Conservation (phyloP, 1,284 basidiomycete genomes). For the Rhodotorula sp. region DNA sequence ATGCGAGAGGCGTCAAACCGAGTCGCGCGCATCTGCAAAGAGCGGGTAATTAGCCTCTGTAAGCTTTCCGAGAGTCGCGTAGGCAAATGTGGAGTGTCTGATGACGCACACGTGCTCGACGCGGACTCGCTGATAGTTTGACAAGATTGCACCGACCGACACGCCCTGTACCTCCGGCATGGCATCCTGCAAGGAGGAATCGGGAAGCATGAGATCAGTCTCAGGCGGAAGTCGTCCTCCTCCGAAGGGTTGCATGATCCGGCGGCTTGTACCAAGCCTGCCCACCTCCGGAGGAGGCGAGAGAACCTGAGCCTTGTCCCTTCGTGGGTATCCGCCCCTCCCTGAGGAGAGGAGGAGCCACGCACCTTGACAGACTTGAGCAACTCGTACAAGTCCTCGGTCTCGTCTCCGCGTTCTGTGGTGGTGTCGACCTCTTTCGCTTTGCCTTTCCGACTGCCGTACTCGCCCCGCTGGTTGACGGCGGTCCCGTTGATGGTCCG, state of each 20-base stretch:
- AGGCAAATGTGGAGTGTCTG: neutral
- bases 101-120: slow-evolving; percentile 84
- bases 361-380: slow-evolving; percentile 73
- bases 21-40: slow-evolving; percentile 71
- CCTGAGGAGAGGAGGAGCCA: neutral
- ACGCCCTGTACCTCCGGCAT: slow-evolving; percentile 85
- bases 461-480: slow-evolving; percentile 77
- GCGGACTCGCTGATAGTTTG: slow-evolving; percentile 92
- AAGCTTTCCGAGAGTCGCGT: too few relatives aligned
- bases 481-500: slow-evolving; percentile 76
- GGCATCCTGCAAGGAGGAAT: slow-evolving; percentile 54
- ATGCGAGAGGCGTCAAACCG: slow-evolving; percentile 74
- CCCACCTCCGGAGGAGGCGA: too few relatives aligned
- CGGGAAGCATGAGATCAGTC: neutral
- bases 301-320: too few relatives aligned
- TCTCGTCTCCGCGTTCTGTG: slow-evolving; percentile 72
- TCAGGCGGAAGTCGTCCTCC: too few relatives aligned
- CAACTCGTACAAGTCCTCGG: slow-evolving; percentile 86
- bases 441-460: slow-evolving; percentile 60
- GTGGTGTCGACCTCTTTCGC: neutral
- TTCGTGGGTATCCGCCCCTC: too few relatives aligned
- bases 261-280: too few relatives aligned
- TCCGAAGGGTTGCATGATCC: neutral
- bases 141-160: slow-evolving; percentile 93
- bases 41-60: neutral